A percentile compares a stretch with the other conserved stretches of the same genome.
Evolutionary conservation across 2,329 filamentous ascomycete species (phyloP).

Genomic region (Penicillium sp.): DNA sequence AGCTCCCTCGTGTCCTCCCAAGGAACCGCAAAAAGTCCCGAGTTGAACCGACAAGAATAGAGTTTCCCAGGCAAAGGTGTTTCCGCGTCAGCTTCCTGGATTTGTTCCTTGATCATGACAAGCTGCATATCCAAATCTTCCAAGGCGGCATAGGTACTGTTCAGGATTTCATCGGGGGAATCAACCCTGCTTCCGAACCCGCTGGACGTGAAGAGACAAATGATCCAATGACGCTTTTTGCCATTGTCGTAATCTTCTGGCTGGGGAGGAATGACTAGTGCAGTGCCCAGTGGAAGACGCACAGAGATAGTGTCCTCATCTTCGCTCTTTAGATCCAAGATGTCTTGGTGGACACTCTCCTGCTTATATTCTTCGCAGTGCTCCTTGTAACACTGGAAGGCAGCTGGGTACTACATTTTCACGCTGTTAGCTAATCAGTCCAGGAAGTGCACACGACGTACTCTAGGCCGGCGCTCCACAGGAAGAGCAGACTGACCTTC

Average conservation of each 20-base stretch:
- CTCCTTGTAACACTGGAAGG: slow-evolving; percentile 51
- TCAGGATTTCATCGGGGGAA: slow-evolving; percentile 49
- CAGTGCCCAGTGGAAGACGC: slow-evolving; percentile 49
- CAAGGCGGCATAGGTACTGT: slow-evolving; percentile 55
- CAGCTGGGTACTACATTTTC: slow-evolving; percentile 53
- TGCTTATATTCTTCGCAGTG: slow-evolving; percentile 48
- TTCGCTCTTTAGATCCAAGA: slow-evolving; percentile 5
- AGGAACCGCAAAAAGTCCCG: slow-evolving; percentile 59
- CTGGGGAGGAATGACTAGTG: slow-evolving; percentile 59
- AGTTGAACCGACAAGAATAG: slow-evolving; percentile 61
- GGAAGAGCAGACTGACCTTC: slow-evolving; percentile 27
- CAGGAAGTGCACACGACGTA: neutral
- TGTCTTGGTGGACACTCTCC: neutral
- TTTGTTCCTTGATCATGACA: slow-evolving; percentile 23
- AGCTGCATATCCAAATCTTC: slow-evolving; percentile 53
- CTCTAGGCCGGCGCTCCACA: neutral
- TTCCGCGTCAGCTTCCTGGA: slow-evolving; percentile 5
- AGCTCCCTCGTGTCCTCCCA: slow-evolving; percentile 56
- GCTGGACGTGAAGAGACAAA: slow-evolving; percentile 62
- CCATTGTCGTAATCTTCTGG: slow-evolving; percentile 34
- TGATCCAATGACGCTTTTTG: slow-evolving; percentile 55
- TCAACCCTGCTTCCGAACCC: slow-evolving; percentile 50
- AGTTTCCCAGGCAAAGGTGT: slow-evolving; percentile 37
- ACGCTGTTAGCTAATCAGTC: neutral
- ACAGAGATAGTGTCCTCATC: slow-evolving; percentile 15